A percentile compares a stretch with the other conserved stretches of the same genome.
phyloP scores from a whole-genome alignment of 2,329 filamentous ascomycete species.

The Paramyrothecium roridum region DNA sequence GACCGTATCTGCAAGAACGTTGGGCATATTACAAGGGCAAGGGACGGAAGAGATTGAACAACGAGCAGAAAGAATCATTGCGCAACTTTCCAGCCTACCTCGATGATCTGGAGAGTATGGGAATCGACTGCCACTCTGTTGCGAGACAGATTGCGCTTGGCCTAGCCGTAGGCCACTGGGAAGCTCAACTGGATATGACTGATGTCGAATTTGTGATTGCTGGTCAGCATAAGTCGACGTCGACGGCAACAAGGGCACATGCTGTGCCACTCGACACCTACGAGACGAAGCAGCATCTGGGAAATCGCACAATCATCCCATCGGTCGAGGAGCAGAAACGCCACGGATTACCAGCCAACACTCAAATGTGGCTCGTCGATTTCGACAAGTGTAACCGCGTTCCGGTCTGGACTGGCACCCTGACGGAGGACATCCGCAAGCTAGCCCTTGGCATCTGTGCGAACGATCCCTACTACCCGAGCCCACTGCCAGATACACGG shows the following conservation, averaged over 20 bases:
- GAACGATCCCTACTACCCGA: conserved; percentile 3
- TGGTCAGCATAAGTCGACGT: background rate
- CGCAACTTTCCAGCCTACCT: conserved; percentile 7
- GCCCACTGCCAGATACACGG: conserved; percentile 6
- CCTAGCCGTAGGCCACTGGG: conserved; percentile 6
- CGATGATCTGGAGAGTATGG: conserved; percentile 6
- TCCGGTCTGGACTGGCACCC: conserved; percentile 4
- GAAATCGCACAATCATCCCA: conserved; percentile 2
- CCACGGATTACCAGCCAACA: conserved; percentile 3
- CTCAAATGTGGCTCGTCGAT: conserved; percentile 8
- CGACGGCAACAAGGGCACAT: background rate
- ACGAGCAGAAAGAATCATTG: conserved; percentile 7
- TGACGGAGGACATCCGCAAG: conserved; percentile 4
- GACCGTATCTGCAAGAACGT: conserved; percentile 5
- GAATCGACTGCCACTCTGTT: conserved; percentile 4
- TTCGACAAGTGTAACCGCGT: conserved; percentile 9
- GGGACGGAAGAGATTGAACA: conserved; percentile 6
- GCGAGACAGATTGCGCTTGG: conserved; percentile 7
- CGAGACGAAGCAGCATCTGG: conserved; percentile 2
- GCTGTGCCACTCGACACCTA: conserved; percentile 1
- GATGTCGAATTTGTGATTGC: conserved; percentile 8
- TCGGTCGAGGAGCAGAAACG: background rate
- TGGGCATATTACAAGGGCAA: conserved; percentile 5
- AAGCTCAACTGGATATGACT: conserved; percentile 8
- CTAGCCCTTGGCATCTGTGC: conserved; percentile 7